phyloP scores from a whole-genome alignment of 2,329 filamentous ascomycete species.

The Botrytis pseudocinerea region DNA sequence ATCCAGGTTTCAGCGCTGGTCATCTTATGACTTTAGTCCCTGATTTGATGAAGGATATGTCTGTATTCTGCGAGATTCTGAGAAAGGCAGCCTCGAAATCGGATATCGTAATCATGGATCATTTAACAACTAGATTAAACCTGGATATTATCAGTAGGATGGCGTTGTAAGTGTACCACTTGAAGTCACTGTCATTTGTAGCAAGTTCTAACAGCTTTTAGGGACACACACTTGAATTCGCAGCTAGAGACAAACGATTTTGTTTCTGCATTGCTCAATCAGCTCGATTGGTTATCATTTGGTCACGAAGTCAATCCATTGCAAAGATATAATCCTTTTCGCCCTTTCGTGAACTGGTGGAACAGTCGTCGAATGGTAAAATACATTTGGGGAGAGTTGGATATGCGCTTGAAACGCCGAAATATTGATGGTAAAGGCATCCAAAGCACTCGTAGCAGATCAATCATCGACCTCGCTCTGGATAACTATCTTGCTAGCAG shows the following conservation, averaged over 20 bases:
- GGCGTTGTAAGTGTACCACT: background rate
- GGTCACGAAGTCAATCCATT: background rate
- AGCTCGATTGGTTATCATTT: background rate
- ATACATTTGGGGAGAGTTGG: background rate
- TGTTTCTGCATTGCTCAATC: background rate
- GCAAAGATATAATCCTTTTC: background rate
- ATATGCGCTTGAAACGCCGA: background rate
- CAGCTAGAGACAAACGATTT: background rate
- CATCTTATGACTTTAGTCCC: constrained; percentile 13
- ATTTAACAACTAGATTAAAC: background rate
- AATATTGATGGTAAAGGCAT: background rate
- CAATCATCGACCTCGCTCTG: constrained; percentile 9
- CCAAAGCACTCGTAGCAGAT: background rate
- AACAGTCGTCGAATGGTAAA: background rate
- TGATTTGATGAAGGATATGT: background rate
- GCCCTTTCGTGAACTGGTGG: background rate
- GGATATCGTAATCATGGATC: background rate
- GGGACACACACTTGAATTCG: background rate
- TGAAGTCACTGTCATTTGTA: background rate
- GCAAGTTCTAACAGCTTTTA: background rate
- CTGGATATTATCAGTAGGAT: background rate
- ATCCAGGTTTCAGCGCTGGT: background rate
- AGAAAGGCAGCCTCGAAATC: background rate
- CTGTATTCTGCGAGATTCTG: background rate
- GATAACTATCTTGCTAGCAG: background rate